phyloP scores from a whole-genome alignment of 331 rosid genomes.

The Quercus tomentella region DNA sequence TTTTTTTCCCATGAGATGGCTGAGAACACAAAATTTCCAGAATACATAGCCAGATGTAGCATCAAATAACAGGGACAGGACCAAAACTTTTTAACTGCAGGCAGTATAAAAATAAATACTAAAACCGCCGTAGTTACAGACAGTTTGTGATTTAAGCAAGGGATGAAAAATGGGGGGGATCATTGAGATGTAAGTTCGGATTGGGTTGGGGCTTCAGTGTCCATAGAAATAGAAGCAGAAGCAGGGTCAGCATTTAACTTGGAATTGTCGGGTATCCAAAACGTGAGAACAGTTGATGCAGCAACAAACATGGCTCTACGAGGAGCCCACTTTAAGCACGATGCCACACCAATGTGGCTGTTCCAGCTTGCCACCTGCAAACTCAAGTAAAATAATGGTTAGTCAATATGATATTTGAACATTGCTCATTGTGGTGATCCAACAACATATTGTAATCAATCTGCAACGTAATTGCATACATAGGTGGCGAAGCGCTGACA shows the following conservation, averaged over 20 bases:
- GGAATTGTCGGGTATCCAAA: conserved; percentile 76
- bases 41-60: not conserved
- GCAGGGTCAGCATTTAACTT: conserved; percentile 28
- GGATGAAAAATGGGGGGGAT: not conserved
- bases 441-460: not conserved
- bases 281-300: conserved; percentile 80
- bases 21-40: not conserved
- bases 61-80: not conserved
- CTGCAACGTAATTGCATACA: no score
- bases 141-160: not conserved
- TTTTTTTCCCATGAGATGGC: not conserved
- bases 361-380: conserved; percentile 79
- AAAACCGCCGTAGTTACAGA: not conserved
- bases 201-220: conserved; percentile 30
- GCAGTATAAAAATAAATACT: not conserved
- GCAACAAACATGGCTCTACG: conserved; percentile 92
- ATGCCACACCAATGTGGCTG: conserved; percentile 82
- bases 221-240: conserved; percentile 4
- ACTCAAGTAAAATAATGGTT: not conserved
- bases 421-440: not conserved
- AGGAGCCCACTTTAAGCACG: conserved; percentile 95
- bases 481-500: no score
- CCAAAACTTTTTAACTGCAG: not conserved
- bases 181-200: conserved; percentile 35
- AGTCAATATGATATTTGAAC: not conserved